Percentiles rank a stretch among this genome's conserved stretches.
Evolutionary conservation across 2,329 filamentous ascomycete species (phyloP).

Genomic region (Diaporthe capsici): DNA sequence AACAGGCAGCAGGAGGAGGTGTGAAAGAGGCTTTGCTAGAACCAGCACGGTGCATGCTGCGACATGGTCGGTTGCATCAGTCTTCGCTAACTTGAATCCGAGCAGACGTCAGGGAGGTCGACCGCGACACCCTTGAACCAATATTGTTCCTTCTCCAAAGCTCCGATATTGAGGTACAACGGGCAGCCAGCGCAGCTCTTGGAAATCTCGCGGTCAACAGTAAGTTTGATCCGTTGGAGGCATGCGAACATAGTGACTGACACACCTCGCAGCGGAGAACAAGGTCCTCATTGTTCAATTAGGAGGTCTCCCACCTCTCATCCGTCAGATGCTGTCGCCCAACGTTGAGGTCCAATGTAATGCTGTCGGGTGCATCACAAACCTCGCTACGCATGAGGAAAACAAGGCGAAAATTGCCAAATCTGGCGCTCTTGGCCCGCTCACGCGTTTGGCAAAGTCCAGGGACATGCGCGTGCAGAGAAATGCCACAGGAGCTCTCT

Average conservation of each 20-base stretch:
- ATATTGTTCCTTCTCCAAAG: conserved; percentile 97
- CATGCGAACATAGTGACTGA: conserved; percentile 55
- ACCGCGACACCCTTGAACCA: conserved; percentile 93
- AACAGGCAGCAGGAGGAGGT: conserved; percentile 16
- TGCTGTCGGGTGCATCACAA: conserved; percentile 98
- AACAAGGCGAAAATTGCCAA: conserved; percentile 99
- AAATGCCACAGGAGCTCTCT: conserved; percentile 93
- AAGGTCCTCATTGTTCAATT: conserved; percentile 96
- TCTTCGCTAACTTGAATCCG: conserved; percentile 36
- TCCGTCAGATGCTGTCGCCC: conserved; percentile 97
- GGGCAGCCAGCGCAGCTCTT: conserved; percentile 94
- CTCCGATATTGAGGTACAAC: conserved; percentile 95
- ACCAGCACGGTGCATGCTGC: neutral
- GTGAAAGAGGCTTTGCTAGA: neutral
- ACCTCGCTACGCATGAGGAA: conserved; percentile 96
- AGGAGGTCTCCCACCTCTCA: conserved; percentile 90
- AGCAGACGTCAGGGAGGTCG: conserved; percentile 94
- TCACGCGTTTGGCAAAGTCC: conserved; percentile 94
- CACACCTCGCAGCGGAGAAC: conserved; percentile 82
- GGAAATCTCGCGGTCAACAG: conserved; percentile 98
- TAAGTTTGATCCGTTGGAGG: conserved; percentile 60
- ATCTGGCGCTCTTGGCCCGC: conserved; percentile 90
- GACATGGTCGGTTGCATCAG: neutral
- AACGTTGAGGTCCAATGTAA: conserved; percentile 99
- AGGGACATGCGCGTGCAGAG: conserved; percentile 99